Conservation (phyloP, 768 basidiomycete species). For the Termitomyces sp. region DNA sequence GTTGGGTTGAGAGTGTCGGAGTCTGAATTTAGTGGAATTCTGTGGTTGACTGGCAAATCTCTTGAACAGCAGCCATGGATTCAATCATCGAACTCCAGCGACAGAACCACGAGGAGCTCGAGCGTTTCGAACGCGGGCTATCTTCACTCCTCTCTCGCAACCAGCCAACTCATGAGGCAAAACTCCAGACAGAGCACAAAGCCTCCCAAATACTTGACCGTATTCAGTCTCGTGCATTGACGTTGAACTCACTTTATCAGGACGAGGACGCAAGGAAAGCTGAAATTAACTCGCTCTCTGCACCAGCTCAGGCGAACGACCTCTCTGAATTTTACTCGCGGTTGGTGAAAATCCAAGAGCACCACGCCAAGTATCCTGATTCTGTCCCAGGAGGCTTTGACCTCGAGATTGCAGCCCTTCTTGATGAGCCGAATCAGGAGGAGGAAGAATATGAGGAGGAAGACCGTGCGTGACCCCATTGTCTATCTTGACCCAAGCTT, state of each 20-base stretch:
- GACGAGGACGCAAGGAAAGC: constrained; percentile 70
- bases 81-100: constrained; percentile 92
- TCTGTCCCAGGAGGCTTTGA: constrained; percentile 78
- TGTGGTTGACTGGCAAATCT: constrained; percentile 17
- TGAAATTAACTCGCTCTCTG: constrained; percentile 65
- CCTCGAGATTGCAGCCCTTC: constrained; percentile 75
- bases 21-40: constrained; percentile 42
- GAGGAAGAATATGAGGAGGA: constrained; percentile 80
- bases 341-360: constrained; percentile 94
- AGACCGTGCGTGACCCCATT: constrained; percentile 63
- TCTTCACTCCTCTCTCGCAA: constrained; percentile 78
- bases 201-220: constrained; percentile 87
- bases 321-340: constrained; percentile 94
- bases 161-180: constrained; percentile 57
- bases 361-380: constrained; percentile 95
- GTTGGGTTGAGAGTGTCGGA: constrained; percentile 50
- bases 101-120: constrained; percentile 93
- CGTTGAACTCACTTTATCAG: constrained; percentile 71
- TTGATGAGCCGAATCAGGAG: constrained; percentile 75
- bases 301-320: constrained; percentile 59
- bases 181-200: constrained; percentile 80
- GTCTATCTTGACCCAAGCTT: constrained; percentile 7
- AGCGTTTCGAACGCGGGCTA: constrained; percentile 85
- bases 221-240: constrained; percentile 62
- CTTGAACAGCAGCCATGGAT: constrained; percentile 61